Percentiles rank a stretch among this genome's conserved stretches.
phyloP scores from a whole-genome alignment of 352 stramenopile species.

The Globisporangium radiosum region DNA sequence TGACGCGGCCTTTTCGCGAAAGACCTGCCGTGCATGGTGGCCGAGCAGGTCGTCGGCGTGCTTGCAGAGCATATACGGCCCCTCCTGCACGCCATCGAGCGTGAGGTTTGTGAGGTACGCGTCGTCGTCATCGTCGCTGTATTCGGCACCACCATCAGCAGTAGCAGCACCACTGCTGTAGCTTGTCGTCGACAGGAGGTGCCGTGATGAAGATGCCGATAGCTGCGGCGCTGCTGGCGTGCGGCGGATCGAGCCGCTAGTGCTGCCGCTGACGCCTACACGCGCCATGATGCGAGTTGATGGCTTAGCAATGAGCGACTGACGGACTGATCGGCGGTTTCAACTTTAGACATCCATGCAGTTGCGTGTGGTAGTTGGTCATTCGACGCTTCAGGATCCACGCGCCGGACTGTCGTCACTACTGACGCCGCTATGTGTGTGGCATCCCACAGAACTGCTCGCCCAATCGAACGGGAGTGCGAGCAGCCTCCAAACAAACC shows the following conservation, averaged over 20 bases:
- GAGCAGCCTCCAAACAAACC: too few relatives aligned
- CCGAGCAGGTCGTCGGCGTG: slow-evolving; percentile 76
- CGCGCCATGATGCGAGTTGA: slow-evolving; percentile 3
- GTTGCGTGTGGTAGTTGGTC: too few relatives aligned
- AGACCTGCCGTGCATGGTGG: slow-evolving; percentile 71
- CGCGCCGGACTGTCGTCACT: too few relatives aligned
- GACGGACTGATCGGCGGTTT: background rate
- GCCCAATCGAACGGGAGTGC: too few relatives aligned
- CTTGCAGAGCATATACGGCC: slow-evolving; percentile 81
- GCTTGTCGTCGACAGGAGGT: slow-evolving; percentile 2
- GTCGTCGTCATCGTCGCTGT: slow-evolving; percentile 26
- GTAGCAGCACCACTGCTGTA: background rate
- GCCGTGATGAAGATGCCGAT: background rate
- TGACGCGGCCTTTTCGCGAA: slow-evolving; percentile 77
- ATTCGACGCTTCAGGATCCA: too few relatives aligned
- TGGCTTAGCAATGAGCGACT: background rate
- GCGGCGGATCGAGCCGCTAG: slow-evolving; percentile 2
- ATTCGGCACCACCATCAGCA: too few relatives aligned
- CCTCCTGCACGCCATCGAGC: slow-evolving; percentile 70
- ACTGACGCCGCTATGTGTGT: too few relatives aligned
- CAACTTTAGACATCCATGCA: background rate
- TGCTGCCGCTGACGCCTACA: slow-evolving; percentile 1
- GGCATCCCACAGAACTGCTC: too few relatives aligned
- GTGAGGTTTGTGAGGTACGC: slow-evolving; percentile 59
- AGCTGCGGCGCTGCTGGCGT: background rate